Evolutionary conservation across 257 asterid species (phyloP), one percentile per base, ranked within the genome.

Genomic region (Solanum gracilifrons): DNA sequence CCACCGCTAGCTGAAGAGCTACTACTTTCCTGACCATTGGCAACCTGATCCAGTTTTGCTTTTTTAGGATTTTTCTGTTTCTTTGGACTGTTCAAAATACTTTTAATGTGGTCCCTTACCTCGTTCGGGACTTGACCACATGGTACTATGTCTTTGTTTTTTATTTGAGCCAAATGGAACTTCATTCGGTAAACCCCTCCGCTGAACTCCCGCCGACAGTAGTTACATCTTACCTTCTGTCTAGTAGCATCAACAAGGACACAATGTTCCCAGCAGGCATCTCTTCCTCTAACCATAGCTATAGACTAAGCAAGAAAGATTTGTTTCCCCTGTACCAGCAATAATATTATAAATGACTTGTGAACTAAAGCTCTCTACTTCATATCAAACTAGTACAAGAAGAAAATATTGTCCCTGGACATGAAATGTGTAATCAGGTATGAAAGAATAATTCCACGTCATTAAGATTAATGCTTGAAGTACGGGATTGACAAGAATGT

Each of bases 151-250:
- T 92, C 93, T 87, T 90, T 92, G 90, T 92, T 92, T 76, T 88
- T 90, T 32, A 90, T 90, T 87, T 92, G 93, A 88, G 93, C 94
- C 75, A 92, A 89, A 90, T 90, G 94, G 71, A 92, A 92, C 80
- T 92, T 92, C 91, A 90, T 92, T 31, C 94, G 51, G 66, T 92
- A 92, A 85, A 92, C 94, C 23, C 94, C 94, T 75, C 94, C 94
- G 27, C 94, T 92, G 90, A 90, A 92, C 86, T 90, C 94, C 62
- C 93, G 89, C 5, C 75, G 88, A 87, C 94, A 92, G 71, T 92
- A 92, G 88, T 92, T 92, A 72, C 93, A 92, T 68, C 91, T 89
- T 13, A 90, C 93, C 87, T 92, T 92, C 90, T 92, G 94, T 83
- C 87, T 90, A 55, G 90, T 88, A 41, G 92, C 94, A 86, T 92